Conservation (phyloP, 352 stramenopile species). For the Peronosclerospora sorghi region DNA sequence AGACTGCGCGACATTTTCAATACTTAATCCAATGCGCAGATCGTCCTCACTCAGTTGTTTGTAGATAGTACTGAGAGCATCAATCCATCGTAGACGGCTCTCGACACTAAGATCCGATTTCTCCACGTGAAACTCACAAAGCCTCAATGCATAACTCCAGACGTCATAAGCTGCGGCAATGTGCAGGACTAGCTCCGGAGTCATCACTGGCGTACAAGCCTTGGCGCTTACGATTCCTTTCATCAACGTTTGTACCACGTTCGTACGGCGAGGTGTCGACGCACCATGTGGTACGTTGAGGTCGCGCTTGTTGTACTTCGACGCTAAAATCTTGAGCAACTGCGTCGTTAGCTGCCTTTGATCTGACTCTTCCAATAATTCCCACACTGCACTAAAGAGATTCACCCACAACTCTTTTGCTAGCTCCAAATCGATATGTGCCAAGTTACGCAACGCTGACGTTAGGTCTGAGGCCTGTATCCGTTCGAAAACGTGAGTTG, state of each 20-base stretch:
- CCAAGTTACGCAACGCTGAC: constrained; percentile 48
- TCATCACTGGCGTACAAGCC: constrained; percentile 52
- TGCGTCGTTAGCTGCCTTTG: constrained; percentile 47
- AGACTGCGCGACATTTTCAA: constrained; percentile 63
- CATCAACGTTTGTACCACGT: constrained; percentile 80
- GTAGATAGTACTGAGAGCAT: constrained; percentile 77
- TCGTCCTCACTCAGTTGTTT: constrained; percentile 82
- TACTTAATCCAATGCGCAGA: constrained; percentile 59
- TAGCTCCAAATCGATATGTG: constrained; percentile 76
- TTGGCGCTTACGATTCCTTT: constrained; percentile 55
- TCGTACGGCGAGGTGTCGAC: constrained; percentile 43
- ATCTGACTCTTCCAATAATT: constrained; percentile 30
- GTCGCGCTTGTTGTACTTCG: constrained; percentile 83
- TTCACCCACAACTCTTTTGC: constrained; percentile 75
- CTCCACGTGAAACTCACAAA: constrained; percentile 81
- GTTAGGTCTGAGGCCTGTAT: constrained; percentile 35
- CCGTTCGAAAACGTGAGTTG: constrained; percentile 13
- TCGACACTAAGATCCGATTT: constrained; percentile 55
- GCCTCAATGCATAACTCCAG: constrained; percentile 52
- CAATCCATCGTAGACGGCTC: constrained; percentile 74
- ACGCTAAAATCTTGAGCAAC: constrained; percentile 70
- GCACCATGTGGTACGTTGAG: constrained; percentile 54
- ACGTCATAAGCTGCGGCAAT: constrained; percentile 77
- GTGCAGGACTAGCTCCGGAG: constrained; percentile 75
- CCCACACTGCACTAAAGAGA: constrained; percentile 58